Evolutionary conservation across 495 filamentous ascomycete species (phyloP).

Genomic region (Pseudomonodictys pantanalensis): DNA sequence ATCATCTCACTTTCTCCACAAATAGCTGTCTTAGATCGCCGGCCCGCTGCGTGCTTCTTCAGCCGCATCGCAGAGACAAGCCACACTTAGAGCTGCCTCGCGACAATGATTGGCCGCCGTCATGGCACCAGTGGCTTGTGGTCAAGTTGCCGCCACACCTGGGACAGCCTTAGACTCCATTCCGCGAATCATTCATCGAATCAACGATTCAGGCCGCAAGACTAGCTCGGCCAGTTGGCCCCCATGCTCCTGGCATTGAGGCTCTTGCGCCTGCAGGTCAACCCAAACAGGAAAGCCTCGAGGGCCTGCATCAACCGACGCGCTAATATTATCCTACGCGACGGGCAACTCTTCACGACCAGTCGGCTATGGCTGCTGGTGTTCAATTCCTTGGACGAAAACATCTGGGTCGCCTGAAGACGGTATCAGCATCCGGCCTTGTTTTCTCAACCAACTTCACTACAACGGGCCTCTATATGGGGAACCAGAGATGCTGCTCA

Average conservation of each 20-base stretch:
- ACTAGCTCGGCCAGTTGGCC: background rate
- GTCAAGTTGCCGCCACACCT: background rate
- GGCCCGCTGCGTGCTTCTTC: background rate
- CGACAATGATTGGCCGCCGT: too few relatives aligned
- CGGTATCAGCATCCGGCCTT: background rate
- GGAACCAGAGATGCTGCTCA: background rate
- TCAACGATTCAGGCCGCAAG: background rate
- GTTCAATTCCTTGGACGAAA: background rate
- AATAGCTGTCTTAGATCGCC: background rate
- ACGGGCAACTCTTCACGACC: conserved; percentile 8
- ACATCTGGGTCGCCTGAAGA: background rate
- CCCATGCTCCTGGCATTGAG: background rate
- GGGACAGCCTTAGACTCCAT: background rate
- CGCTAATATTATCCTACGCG: background rate
- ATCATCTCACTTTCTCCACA: background rate
- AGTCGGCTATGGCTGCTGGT: background rate
- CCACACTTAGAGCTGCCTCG: conserved; percentile 1
- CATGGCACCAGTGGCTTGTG: background rate
- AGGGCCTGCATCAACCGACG: background rate
- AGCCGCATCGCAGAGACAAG: background rate
- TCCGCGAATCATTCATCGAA: background rate
- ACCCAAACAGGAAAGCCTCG: background rate
- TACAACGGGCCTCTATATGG: background rate
- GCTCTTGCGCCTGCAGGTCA: conserved; percentile 5
- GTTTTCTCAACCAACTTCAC: background rate